Percentiles rank a stretch among this genome's conserved stretches.
These are phyloP conservation scores for Dissophora ornata DNA, from an alignment of 192 early-diverging fungal species.

Conservation along the genomic window DNA sequence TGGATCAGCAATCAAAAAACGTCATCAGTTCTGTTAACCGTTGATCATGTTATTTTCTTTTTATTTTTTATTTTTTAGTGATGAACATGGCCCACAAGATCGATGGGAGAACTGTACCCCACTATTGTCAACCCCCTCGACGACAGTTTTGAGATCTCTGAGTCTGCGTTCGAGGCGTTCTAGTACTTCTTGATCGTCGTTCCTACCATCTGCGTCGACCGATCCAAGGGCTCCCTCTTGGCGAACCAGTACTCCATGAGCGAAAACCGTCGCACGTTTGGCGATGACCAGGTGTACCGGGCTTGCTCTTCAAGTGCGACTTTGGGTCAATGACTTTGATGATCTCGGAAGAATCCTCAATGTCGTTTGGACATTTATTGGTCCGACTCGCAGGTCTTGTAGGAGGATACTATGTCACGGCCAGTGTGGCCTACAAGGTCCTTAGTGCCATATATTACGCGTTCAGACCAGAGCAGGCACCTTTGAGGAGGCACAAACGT, in stretches of 20 bases:
- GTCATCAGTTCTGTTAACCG: neutral
- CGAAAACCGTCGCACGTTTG: slow-evolving; percentile 67
- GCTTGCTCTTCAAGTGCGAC: slow-evolving; percentile 92
- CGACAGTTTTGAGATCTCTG: slow-evolving; percentile 75
- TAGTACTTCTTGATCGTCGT: slow-evolving; percentile 92
- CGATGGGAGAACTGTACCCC: slow-evolving; percentile 86
- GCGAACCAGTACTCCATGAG: slow-evolving; percentile 97
- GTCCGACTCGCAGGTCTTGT: slow-evolving; percentile 88
- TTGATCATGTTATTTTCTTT: slow-evolving; percentile 4
- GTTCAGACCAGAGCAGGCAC: slow-evolving; percentile 24
- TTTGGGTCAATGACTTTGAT: slow-evolving; percentile 90
- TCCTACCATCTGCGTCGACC: slow-evolving; percentile 57
- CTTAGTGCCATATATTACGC: slow-evolving; percentile 34
- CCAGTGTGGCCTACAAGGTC: slow-evolving; percentile 66
- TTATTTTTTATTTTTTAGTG: slow-evolving; percentile 54
- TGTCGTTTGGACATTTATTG: slow-evolving; percentile 75
- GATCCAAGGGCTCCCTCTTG: slow-evolving; percentile 61
- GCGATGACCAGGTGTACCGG: slow-evolving; percentile 46
- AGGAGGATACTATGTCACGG: slow-evolving; percentile 83
- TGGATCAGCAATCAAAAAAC: neutral
- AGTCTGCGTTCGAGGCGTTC: slow-evolving; percentile 76
- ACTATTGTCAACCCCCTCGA: slow-evolving; percentile 90
- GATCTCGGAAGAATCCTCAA: slow-evolving; percentile 71
- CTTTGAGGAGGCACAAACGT: slow-evolving; percentile 43
- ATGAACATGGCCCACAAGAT: slow-evolving; percentile 97